A percentile compares a stretch with the other conserved stretches of the same genome.
Conservation (phyloP, 257 asterid species). For the Salvia hispanica region DNA sequence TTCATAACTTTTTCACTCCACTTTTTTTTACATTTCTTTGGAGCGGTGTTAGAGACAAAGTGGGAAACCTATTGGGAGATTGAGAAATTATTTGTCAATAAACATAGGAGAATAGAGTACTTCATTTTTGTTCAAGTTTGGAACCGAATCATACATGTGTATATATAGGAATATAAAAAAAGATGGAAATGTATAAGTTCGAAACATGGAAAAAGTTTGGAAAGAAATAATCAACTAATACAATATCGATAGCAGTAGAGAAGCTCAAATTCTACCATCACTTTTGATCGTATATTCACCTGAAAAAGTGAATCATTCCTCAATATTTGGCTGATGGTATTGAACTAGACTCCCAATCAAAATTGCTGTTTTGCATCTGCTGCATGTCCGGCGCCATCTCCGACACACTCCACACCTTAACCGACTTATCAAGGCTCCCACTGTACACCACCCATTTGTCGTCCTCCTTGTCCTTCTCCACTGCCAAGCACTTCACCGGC, state of each 20-base stretch:
- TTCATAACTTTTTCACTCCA: no score
- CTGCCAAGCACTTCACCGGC: conserved; percentile 80
- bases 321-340: conserved; percentile 60
- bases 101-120: not conserved
- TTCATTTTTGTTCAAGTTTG: not conserved
- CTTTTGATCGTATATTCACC: not conserved
- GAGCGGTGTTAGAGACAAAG: no score
- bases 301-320: not conserved
- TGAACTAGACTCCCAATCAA: conserved; percentile 47
- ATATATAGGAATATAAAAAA: not conserved
- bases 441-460: conserved; percentile 71
- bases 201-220: not conserved
- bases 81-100: no score
- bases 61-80: no score
- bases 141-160: not conserved
- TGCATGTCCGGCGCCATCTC: conserved; percentile 62
- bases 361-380: conserved; percentile 35
- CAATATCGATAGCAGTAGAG: not conserved
- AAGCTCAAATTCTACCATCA: not conserved
- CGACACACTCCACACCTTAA: conserved; percentile 80
- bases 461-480: conserved; percentile 53
- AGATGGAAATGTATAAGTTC: not conserved
- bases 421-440: conserved; percentile 81
- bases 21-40: no score
- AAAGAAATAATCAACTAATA: conserved; percentile 2